These are phyloP conservation scores for Pholiota molesta DNA, from an alignment of 768 basidiomycete genomes.

Conservation along the genomic window DNA sequence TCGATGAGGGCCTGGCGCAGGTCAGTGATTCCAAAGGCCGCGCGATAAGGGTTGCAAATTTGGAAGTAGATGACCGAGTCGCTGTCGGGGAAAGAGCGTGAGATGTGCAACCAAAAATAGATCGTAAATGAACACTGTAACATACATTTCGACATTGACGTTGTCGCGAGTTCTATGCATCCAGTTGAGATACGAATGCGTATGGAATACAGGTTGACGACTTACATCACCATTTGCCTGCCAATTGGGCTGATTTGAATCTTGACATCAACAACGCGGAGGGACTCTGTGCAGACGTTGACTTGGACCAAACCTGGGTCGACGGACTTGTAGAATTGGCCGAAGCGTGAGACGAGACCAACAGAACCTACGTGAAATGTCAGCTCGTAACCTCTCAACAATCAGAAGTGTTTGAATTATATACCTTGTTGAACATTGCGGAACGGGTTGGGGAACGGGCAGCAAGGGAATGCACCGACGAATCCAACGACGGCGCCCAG, in stretches of 20 bases:
- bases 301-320: constrained; percentile 91
- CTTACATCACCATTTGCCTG: constrained; percentile 80
- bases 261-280: constrained; percentile 91
- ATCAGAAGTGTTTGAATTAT: constrained; percentile 11
- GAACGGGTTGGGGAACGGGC: constrained; percentile 86
- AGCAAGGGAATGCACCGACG: constrained; percentile 79
- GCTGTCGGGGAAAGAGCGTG: constrained; percentile 37
- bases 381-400: constrained; percentile 8
- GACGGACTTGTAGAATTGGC: constrained; percentile 95
- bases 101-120: constrained; percentile 11
- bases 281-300: constrained; percentile 91
- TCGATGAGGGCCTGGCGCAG: constrained; percentile 84
- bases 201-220: constrained; percentile 3
- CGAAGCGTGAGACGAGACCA: constrained; percentile 91
- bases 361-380: constrained; percentile 63
- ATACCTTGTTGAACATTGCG: constrained; percentile 82
- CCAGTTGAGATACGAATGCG: not conserved
- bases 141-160: constrained; percentile 91
- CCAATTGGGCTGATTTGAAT: constrained; percentile 93
- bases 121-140: constrained; percentile 21
- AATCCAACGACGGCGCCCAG: constrained; percentile 72
- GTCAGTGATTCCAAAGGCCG: constrained; percentile 92
- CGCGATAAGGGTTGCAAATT: constrained; percentile 87
- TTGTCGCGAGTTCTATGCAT: constrained; percentile 80
- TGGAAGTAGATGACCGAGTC: constrained; percentile 96